Evolutionary conservation across 163 green algal species (phyloP).

Genomic region (Prototheca wickerhamii): DNA sequence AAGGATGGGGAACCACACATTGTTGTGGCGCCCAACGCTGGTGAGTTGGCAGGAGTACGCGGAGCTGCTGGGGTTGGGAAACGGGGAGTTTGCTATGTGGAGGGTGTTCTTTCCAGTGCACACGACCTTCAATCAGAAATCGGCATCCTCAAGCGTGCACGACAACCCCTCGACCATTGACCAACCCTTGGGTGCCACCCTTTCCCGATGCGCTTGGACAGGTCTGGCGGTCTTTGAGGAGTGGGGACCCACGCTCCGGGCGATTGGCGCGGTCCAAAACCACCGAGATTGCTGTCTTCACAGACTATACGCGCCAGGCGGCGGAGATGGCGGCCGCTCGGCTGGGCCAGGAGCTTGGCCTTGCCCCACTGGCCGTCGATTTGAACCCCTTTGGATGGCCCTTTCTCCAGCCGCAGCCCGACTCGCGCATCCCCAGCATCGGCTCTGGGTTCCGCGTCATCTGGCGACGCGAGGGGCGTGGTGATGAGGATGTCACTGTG

Average conservation of each 20-base stretch:
- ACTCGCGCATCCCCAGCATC: not conserved
- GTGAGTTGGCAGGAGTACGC: not conserved
- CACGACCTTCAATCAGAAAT: no score
- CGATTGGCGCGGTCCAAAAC: not conserved
- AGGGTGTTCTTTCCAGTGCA: no score
- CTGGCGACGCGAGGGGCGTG: no score
- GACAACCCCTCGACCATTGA: no score
- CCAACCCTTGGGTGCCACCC: no score
- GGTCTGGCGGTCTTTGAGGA: not conserved
- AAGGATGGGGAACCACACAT: not conserved
- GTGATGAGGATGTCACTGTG: no score
- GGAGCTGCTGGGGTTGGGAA: no score
- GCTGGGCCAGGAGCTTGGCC: not conserved
- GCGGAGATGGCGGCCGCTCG: not conserved
- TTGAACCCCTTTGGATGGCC: not conserved
- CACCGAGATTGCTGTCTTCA: not conserved
- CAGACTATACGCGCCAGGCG: not conserved
- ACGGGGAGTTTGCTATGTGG: no score
- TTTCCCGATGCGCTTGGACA: no score
- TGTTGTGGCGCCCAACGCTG: not conserved
- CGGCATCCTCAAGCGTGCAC: no score
- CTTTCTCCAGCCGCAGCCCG: not conserved
- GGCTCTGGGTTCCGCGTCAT: not conserved
- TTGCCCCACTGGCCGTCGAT: not conserved
- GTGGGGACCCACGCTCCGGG: not conserved